Conservation (phyloP, 164 flowering plant species). For the Cinnamomum chago region DNA sequence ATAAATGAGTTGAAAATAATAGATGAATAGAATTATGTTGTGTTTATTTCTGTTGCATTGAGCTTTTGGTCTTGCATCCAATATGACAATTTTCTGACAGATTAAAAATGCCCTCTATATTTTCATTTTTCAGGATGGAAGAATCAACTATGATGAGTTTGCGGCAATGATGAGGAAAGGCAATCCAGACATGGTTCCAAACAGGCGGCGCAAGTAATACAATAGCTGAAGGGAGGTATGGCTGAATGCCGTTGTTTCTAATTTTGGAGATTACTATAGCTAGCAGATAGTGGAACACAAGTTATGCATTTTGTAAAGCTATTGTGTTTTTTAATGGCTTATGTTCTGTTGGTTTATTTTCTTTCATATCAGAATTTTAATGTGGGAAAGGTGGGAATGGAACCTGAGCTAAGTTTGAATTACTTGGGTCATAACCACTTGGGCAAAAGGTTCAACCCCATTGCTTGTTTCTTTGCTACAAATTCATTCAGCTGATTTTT, state of each 20-base stretch:
- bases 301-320: slow-evolving; percentile 6
- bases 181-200: slow-evolving; percentile 52
- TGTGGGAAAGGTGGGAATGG: not conserved
- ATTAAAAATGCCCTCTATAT: not conserved
- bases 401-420: not conserved
- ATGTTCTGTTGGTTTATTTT: not conserved
- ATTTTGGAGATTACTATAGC: not conserved
- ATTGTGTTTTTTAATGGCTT: not conserved
- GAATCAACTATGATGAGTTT: slow-evolving; percentile 86
- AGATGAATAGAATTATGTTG: not conserved
- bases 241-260: not conserved
- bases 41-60: too few species aligned
- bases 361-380: not conserved
- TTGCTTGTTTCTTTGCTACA: not conserved
- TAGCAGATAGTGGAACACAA: not conserved
- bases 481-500: not conserved
- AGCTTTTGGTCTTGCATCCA: not conserved
- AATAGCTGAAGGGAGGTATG: too few species aligned
- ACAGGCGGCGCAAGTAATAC: slow-evolving; percentile 51
- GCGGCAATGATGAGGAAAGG: slow-evolving; percentile 96
- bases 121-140: slow-evolving; percentile 74
- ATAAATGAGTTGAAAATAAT: too few species aligned
- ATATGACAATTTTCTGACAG: not conserved
- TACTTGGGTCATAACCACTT: slow-evolving; percentile 1
- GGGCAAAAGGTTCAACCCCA: not conserved